Base-by-base conservation (phyloP, 352 stramenopile genomes). In the Globisporangium camurandrum region DNA sequence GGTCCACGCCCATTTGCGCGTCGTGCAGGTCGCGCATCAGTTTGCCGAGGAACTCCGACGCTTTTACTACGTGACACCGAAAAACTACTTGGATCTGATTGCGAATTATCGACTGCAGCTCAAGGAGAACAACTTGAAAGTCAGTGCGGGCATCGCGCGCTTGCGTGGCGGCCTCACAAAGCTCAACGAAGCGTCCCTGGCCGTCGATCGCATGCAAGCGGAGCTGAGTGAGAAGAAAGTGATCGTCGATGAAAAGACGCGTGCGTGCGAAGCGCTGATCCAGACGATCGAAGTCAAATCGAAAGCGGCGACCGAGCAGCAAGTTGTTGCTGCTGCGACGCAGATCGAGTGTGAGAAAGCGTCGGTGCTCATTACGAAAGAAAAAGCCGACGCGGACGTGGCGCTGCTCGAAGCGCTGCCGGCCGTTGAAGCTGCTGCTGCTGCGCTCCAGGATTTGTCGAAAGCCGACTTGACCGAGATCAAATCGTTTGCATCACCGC, bases 11-110 rank as follows among this genome's bases (percentile, higher is more conserved):
- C 94, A 98, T 61, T 59, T 96, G 50, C 74, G 84, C 6, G 93
- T 98, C 3, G 88, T 97, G 10, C 71, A 71, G 1, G 80, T 95
- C n/a, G 89, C 89, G 3, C 70, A 86, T 37, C 74, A 90, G 30
- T 98, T 98, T 56, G 86, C 80, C 1, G 78, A 93, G 31, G 88
- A 97, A 42, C 60, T 98, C 19, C 71, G 93, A 17, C 76, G 93
- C 0, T 84, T 95, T 61, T 98, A 98, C 72, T 98, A 98, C 61
- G 93, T 98, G n/a, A 98, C 94, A 3, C 93, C 94, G 0, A 98
- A 97, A 62, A 98, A 98, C 57, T 98, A 98, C 51, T 62, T 98
- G 17, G 94, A 98, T 61, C 97, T 97, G 44, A 96, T 98, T 39
- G 67, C 74, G 1, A 98, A 97, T 52, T 98, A 98, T 60, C 66